Evolutionary conservation across 441 rosid genomes (phyloP), one percentile per base, ranked within the genome.

Genomic region (Hura crepitans): DNA sequence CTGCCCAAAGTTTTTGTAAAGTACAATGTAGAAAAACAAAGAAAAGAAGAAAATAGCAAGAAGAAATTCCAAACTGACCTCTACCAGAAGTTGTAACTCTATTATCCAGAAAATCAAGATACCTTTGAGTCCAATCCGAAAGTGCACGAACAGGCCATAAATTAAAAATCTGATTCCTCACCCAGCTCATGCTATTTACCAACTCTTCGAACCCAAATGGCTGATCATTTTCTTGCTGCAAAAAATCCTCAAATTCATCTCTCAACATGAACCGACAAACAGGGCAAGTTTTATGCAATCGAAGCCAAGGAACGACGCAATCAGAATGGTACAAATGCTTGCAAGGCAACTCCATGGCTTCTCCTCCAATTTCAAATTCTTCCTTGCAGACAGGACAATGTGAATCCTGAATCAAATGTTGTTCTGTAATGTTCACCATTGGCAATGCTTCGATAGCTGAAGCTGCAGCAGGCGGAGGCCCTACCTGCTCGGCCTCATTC

Each of bases 381-480:
- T 91, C 96, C 71, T 91, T 91, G 72, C 97, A 91, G 25, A 93
- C 81, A 0, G 97, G 90, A 72, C 97, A 93, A 33, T 73, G 79
- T 55, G 50, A 62, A 68, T 79, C 84, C 20, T 50, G 81, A 0
- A 0, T 55, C 76, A 87, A 49, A 64, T 80, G 77, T n/a, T 72
- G 59, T 63, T 75, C 79, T 0, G 85, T 50, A 13, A 90, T 56
- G 23, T 8, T 76, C 71, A 86, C 75, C 10, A 23, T 72, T 3
- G 78, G 81, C 71, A 89, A 58, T 53, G 88, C 84, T 49, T 84
- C 88, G 9, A 92, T 82, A 37, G 85, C 81, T 0, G 85, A 75
- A 53, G 23, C 58, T 1, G 80, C 46, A 0, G 91, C 86, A 0
- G 86, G 86, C 28, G 89, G 81, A 7, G 87, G 90, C 47, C 87